Evolutionary conservation across 148 eudicot species (phyloP).

Genomic region (Silene uniflora): DNA sequence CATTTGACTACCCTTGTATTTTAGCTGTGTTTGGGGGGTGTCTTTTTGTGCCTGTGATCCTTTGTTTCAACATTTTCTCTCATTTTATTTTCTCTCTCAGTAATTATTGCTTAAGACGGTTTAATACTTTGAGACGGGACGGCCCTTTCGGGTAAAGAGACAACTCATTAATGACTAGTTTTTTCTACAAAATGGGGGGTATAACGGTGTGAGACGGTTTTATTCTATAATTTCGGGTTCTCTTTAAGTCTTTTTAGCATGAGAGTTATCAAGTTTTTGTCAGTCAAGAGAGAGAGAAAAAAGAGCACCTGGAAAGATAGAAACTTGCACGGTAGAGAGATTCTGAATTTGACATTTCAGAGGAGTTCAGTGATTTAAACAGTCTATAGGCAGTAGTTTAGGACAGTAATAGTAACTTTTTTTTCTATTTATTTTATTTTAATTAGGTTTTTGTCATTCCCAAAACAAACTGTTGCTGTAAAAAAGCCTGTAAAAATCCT

Average conservation of each 20-base stretch:
- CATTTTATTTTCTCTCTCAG: too few relatives aligned
- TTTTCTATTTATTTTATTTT: neutral
- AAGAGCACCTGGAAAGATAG: constrained; percentile 2
- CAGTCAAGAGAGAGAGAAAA: constrained; percentile 19
- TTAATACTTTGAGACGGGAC: too few relatives aligned
- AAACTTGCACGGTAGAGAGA: constrained; percentile 34
- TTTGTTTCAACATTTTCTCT: neutral
- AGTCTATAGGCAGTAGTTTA: constrained; percentile 5
- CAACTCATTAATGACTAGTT: too few relatives aligned
- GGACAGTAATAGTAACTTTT: too few relatives aligned
- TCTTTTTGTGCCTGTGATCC: neutral
- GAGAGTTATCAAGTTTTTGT: constrained; percentile 13
- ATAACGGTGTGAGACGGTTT: too few relatives aligned
- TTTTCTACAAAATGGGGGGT: too few relatives aligned
- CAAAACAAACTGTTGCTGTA: constrained; percentile 34
- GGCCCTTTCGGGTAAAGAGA: too few relatives aligned
- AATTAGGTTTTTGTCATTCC: constrained; percentile 29
- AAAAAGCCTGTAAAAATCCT: constrained; percentile 26
- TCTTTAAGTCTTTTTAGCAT: neutral
- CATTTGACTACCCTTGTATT: neutral
- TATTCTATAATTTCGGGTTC: too few relatives aligned
- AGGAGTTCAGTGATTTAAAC: constrained; percentile 31
- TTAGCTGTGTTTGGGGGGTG: neutral
- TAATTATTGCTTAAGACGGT: too few relatives aligned
- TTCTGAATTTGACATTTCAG: constrained; percentile 65